Percentiles rank a stretch among this genome's conserved stretches.
Evolutionary conservation across 1,284 basidiomycete species (phyloP).

Genomic region (Peniophora sp.): DNA sequence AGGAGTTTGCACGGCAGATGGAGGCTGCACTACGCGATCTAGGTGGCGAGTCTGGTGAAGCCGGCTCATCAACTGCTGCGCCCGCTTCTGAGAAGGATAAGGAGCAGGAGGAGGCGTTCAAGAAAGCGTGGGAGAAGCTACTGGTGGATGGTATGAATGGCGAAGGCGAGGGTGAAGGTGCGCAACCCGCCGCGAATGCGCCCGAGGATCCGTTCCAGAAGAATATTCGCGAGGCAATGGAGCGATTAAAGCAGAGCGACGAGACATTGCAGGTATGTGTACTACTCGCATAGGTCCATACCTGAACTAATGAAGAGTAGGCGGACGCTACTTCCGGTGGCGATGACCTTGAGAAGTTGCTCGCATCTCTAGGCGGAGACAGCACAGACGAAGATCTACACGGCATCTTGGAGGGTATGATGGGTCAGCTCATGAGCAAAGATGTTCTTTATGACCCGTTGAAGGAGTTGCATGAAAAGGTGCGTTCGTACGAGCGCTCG

Average conservation of each 20-base stretch:
- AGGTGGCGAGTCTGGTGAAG: constrained; percentile 26
- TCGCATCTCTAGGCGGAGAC: constrained; percentile 34
- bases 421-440: constrained; percentile 91
- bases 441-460: constrained; percentile 91
- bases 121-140: constrained; percentile 72
- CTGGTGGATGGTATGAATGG: constrained; percentile 63
- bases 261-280: constrained; percentile 36
- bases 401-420: constrained; percentile 83
- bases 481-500: constrained; percentile 21
- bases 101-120: constrained; percentile 36
- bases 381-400: constrained; percentile 58
- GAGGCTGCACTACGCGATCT: constrained; percentile 77
- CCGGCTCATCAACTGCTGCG: constrained; percentile 9
- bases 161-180: constrained; percentile 24
- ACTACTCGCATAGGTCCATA: constrained; percentile 6
- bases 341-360: constrained; percentile 40
- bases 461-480: constrained; percentile 83
- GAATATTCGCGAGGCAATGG: constrained; percentile 74
- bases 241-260: constrained; percentile 72
- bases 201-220: constrained; percentile 58
- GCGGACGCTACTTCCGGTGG: constrained; percentile 25
- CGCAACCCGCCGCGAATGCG: constrained; percentile 14
- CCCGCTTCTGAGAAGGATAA: constrained; percentile 17
- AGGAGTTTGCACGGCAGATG: constrained; percentile 77
- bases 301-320: constrained; percentile 4